These are phyloP conservation scores for Kwoniella dejecticola DNA, from an alignment of 768 basidiomycete species.

Conservation along the genomic window DNA sequence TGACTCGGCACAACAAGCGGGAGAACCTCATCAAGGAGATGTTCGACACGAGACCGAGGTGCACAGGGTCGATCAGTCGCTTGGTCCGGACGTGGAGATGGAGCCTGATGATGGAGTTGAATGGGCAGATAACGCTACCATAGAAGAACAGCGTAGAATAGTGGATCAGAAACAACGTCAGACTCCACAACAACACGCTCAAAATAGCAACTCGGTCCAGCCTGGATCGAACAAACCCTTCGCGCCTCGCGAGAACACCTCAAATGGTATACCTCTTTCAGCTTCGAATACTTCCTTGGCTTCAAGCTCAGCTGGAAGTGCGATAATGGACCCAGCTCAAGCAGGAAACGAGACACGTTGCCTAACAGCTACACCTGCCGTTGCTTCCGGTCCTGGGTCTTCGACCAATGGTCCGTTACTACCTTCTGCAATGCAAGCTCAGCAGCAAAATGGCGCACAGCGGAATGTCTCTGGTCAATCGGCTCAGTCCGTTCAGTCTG, in stretches of 20 bases:
- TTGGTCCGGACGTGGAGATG: conserved; percentile 59
- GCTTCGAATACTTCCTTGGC: conserved; percentile 45
- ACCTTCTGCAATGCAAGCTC: conserved; percentile 32
- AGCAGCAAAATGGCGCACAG: conserved; percentile 17
- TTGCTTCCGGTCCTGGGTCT: conserved; percentile 57
- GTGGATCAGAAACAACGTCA: conserved; percentile 31
- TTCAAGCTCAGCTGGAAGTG: conserved; percentile 21
- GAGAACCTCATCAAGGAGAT: conserved; percentile 63
- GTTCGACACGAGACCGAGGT: conserved; percentile 39
- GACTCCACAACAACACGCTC: conserved; percentile 9
- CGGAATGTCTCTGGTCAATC: conserved; percentile 63
- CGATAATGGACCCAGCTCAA: conserved; percentile 67
- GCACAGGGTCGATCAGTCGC: conserved; percentile 14
- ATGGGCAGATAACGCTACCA: conserved; percentile 77
- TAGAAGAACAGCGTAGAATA: conserved; percentile 56
- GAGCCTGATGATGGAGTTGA: conserved; percentile 74
- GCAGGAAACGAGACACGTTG: conserved; percentile 70
- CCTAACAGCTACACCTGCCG: conserved; percentile 73
- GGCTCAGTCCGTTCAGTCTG: conserved; percentile 56
- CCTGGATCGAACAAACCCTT: conserved; percentile 47
- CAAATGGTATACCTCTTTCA: conserved; percentile 25
- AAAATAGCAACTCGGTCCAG: conserved; percentile 48
- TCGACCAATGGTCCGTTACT: conserved; percentile 25
- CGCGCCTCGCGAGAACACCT: conserved; percentile 19
- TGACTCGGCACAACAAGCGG: neutral